Base-by-base conservation (phyloP, 2,329 filamentous ascomycete genomes). In the Periconia sp. region DNA sequence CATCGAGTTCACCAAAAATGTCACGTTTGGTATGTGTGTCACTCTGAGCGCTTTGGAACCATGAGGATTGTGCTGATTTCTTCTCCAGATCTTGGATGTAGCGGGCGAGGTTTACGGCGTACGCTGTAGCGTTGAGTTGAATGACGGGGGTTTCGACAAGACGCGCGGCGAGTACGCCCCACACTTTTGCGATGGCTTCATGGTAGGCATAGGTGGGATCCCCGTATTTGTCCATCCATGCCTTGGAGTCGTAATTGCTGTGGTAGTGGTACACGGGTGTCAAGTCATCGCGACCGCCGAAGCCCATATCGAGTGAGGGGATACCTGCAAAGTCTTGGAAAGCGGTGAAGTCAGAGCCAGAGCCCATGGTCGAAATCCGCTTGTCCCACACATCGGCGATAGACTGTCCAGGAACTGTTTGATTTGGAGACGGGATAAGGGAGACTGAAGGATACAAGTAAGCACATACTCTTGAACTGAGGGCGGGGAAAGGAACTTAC, bases 191-290 rank as follows among this genome's bases (percentile, higher is more conserved):
- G 19, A 80, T 77, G 0, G 79, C 72, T 19, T 74, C 74, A 62
- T 88, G 85, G 62, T 87, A 85, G 8, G 80, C 69, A 73, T 82
- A 87, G 11, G 72, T 76, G 1, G 78, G 76, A 60, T 96, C 91
- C 3, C 90, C 90, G 60, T 85, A 91, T 2, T 78, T 87, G 14
- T 87, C 81, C 89, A 94, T 94, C 91, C 91, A 95, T 64, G 87
- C 79, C 68, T 90, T 92, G 33, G 83, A 89, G 68, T 95, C 91
- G 68, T 92, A 95, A 74, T 94, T 94, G 57, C 84, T 84, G 70
- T 95, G 90, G 66, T 94, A 95, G 59, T 89, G 87, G 67, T 88
- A 90, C 7, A 90, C 76, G 0, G 86, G 76, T 0, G 67, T 68
- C 23, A 74, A 69, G 1, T 64, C 57, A 14, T 60, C 68, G 46